phyloP scores from a whole-genome alignment of 768 basidiomycete genomes.

The Mycena chlorophos region DNA sequence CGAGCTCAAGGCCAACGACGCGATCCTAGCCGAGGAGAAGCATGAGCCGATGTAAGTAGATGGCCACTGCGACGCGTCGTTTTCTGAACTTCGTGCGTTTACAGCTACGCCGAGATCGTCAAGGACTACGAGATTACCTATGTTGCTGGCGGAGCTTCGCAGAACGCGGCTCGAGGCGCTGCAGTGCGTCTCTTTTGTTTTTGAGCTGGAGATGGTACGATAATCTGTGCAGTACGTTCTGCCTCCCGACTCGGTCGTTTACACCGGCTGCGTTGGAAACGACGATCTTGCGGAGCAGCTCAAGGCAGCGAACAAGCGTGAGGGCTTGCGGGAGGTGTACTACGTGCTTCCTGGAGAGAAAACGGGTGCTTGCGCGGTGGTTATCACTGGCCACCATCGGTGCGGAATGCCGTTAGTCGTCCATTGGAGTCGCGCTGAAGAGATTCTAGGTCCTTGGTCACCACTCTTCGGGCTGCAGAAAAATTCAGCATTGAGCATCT shows the following conservation, averaged over 20 bases:
- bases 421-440: not conserved
- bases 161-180: slow-evolving; percentile 95
- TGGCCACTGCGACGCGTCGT: not conserved
- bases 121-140: slow-evolving; percentile 77
- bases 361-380: slow-evolving; percentile 95
- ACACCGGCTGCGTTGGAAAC: slow-evolving; percentile 90
- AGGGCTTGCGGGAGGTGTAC: slow-evolving; percentile 87
- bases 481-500: slow-evolving; percentile 84
- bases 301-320: slow-evolving; percentile 85
- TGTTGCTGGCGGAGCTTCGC: slow-evolving; percentile 95
- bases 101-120: slow-evolving; percentile 89
- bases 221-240: slow-evolving; percentile 74
- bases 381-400: slow-evolving; percentile 93
- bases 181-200: slow-evolving; percentile 59
- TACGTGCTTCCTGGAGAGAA: slow-evolving; percentile 82
- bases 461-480: slow-evolving; percentile 87
- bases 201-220: not conserved
- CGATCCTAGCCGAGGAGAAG: slow-evolving; percentile 89
- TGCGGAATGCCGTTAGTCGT: slow-evolving; percentile 34
- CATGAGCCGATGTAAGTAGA: slow-evolving; percentile 77
- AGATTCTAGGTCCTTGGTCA: slow-evolving; percentile 77
- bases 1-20: slow-evolving; percentile 88
- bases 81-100: slow-evolving; percentile 7
- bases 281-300: slow-evolving; percentile 91
- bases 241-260: slow-evolving; percentile 85